Conservation (phyloP, 345 rosid genomes). For the Iberis pinnata region DNA sequence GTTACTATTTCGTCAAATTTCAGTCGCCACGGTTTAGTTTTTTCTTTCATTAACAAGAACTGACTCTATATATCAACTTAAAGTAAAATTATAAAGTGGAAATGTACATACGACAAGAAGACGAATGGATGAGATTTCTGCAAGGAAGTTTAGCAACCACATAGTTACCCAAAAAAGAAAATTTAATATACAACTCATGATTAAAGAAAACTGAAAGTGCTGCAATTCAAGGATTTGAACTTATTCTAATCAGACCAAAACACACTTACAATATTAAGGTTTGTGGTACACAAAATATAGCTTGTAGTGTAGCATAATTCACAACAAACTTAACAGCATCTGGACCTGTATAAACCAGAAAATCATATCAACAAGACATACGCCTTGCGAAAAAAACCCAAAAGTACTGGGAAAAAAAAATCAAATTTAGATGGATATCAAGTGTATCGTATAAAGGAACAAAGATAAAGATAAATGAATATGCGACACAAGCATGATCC, state of each 20-base stretch:
- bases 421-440: constrained; percentile 39
- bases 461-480: constrained; percentile 71
- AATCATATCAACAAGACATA: constrained; percentile 16
- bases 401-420: too few species aligned
- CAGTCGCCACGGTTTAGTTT: too few species aligned
- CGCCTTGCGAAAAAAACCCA: not conserved
- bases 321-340: constrained; percentile 75
- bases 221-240: not conserved
- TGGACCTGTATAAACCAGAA: constrained; percentile 51
- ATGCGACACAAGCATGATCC: constrained; percentile 94
- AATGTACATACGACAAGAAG: constrained; percentile 63
- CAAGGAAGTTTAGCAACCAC: constrained; percentile 72
- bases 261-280: constrained; percentile 61
- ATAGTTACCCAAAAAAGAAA: not conserved
- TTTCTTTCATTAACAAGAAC: too few species aligned
- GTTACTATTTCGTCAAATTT: too few species aligned
- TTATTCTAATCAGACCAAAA: constrained; percentile 16
- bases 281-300: constrained; percentile 74
- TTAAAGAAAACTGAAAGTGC: not conserved
- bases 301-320: constrained; percentile 67
- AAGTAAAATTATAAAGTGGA: constrained; percentile 5
- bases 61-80: not conserved
- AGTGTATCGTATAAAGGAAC: constrained; percentile 93
- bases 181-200: constrained; percentile 4
- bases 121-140: constrained; percentile 64